Evolutionary conservation across 257 asterid species (phyloP), one percentile per base, ranked within the genome.

Genomic region (Solanum medicagineum): DNA sequence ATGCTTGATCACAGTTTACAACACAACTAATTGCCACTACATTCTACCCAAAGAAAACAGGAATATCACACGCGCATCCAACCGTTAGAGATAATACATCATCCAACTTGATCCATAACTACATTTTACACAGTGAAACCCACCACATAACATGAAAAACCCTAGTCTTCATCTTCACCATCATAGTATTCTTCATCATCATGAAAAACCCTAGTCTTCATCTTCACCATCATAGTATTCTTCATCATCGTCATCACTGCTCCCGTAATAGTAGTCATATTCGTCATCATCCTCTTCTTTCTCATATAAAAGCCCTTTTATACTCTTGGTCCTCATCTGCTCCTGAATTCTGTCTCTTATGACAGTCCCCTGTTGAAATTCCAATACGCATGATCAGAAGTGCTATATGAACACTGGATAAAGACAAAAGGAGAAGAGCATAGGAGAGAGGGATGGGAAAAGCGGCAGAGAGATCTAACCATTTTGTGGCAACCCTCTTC

Each of bases 281-380:
- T 86, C 87, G 20, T 85, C 89, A 2, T 89, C 90, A 3, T 85
- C 88, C 22, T 87, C 92, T 83, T 89, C 91, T 32, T 84, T 83
- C 15, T 91, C 92, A 19, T 66, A 85, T 79, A 90, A 77, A 11
- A 90, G 86, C 71, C 91, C 92, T 68, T 84, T 85, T 55, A 89
- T 87, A 70, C 90, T 88, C 80, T 85, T 87, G 16, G 93, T 85
- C 60, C 87, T 81, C 7, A 89, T 90, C 63, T 90, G 93, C 73
- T 90, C 94, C 83, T 91, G 94, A 86, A 91, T 91, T 62, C 91
- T 84, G 74, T 91, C 93, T 81, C 92, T 88, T 57, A 91, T 91
- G 85, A 88, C 94, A 29, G 94, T 91, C 8, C 93, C 93, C 94
- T 91, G 86, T 83, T 57, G 83, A 83, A 77, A 54, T 49, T 42